Percentiles rank a stretch among this genome's conserved stretches.
These are phyloP conservation scores for Closterium sp. DNA, from an alignment of 139 green algal genomes.

Conservation along the genomic window DNA sequence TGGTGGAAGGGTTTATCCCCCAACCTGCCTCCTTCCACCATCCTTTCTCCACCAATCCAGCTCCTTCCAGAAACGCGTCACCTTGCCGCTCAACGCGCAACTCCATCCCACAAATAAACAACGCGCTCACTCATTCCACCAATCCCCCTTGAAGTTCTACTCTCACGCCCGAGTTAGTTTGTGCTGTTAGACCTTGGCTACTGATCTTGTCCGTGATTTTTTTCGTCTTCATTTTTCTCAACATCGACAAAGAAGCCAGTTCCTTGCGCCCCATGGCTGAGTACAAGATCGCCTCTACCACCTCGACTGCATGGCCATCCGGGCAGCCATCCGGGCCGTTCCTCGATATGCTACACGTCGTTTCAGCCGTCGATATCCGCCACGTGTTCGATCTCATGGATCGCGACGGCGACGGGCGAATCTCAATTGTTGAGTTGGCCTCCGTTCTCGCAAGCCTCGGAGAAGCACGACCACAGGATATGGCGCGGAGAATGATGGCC, in stretches of 20 bases:
- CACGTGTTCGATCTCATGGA: constrained; percentile 1
- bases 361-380: background rate
- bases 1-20: too few species aligned
- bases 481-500: background rate
- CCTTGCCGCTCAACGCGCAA: background rate
- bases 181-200: background rate
- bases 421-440: background rate
- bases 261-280: background rate
- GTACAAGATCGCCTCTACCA: background rate
- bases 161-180: too few species aligned
- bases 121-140: too few species aligned
- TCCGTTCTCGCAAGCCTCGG: background rate
- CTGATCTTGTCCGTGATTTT: background rate
- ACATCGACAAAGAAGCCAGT: background rate
- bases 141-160: too few species aligned
- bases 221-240: background rate
- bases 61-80: background rate
- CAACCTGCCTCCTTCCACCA: too few species aligned
- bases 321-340: background rate
- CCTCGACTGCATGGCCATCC: background rate
- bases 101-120: background rate
- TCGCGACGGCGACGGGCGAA: background rate
- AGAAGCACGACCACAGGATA: background rate
- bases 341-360: background rate
- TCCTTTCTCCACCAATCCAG: background rate